Evolutionary conservation across 805 yeast genomes (phyloP).

Genomic region (Candida vartiovaarae): DNA sequence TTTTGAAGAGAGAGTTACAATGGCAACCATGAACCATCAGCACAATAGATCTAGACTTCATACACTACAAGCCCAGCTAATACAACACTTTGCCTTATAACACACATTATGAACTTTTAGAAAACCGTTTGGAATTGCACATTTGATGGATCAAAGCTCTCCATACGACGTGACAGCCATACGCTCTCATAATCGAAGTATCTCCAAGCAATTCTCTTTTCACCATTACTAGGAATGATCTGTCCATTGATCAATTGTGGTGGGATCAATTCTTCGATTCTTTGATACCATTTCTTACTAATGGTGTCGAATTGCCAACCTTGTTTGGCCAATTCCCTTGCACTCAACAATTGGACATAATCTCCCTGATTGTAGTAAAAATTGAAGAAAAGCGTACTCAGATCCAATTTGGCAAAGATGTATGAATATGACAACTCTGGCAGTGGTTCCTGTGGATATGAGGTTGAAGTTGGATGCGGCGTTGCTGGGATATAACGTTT

Average conservation of each 20-base stretch:
- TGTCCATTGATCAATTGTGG: conserved; percentile 20
- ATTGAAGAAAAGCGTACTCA: conserved; percentile 85
- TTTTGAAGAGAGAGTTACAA: conserved; percentile 45
- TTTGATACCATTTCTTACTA: conserved; percentile 74
- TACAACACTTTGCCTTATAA: neutral
- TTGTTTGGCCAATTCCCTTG: conserved; percentile 68
- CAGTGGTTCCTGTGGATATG: conserved; percentile 80
- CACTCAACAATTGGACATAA: conserved; percentile 68
- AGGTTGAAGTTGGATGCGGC: conserved; percentile 85
- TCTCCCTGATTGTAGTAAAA: conserved; percentile 77
- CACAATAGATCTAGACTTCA: neutral
- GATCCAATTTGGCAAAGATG: conserved; percentile 64
- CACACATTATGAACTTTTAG: neutral
- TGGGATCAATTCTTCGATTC: conserved; percentile 39
- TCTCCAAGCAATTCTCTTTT: conserved; percentile 51
- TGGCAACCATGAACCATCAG: neutral
- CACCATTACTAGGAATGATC: conserved; percentile 27
- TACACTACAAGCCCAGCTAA: neutral
- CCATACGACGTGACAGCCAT: conserved; percentile 57
- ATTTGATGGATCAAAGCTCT: conserved; percentile 37
- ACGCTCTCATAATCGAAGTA: conserved; percentile 78
- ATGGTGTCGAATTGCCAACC: conserved; percentile 80
- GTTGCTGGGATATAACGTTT: conserved; percentile 59
- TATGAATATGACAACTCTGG: conserved; percentile 46
- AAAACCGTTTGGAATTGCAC: conserved; percentile 17